A percentile compares a stretch with the other conserved stretches of the same genome.
Evolutionary conservation across 345 rosid species (phyloP).

Genomic region (Populus simonii): DNA sequence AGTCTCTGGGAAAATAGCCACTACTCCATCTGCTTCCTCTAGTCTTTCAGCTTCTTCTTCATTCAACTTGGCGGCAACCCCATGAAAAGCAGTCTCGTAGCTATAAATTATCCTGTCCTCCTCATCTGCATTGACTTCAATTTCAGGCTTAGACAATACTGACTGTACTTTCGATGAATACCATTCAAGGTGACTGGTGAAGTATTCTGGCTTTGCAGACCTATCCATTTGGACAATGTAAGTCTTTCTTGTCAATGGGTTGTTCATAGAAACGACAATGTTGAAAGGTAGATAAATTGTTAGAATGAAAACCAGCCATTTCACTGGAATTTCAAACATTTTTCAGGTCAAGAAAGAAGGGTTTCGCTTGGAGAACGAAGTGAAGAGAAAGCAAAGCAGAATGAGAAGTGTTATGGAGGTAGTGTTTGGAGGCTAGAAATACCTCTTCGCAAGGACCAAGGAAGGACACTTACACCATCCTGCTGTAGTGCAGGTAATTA

Average conservation of each 20-base stretch:
- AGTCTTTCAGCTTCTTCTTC: conserved; percentile 28
- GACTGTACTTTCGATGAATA: conserved; percentile 64
- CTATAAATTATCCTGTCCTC: conserved; percentile 48
- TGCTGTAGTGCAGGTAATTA: conserved; percentile 22
- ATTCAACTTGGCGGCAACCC: conserved; percentile 22
- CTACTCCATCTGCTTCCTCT: conserved; percentile 20
- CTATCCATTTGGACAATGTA: conserved; percentile 86
- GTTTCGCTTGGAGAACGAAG: background rate
- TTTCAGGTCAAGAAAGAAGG: conserved; percentile 2
- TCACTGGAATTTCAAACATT: conserved; percentile 42
- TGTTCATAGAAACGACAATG: conserved; percentile 28
- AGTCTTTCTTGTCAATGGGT: conserved; percentile 43
- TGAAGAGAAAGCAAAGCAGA: background rate
- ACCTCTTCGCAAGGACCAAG: background rate
- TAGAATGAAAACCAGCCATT: conserved; percentile 44
- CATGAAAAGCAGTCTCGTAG: conserved; percentile 27
- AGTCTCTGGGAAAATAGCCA: conserved; percentile 26
- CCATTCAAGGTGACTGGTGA: conserved; percentile 62
- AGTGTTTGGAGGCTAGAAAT: conserved; percentile 17
- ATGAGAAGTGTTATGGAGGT: conserved; percentile 6
- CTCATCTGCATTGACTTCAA: conserved; percentile 30
- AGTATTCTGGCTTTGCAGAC: conserved; percentile 65
- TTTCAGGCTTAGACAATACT: conserved; percentile 27
- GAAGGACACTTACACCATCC: conserved; percentile 3
- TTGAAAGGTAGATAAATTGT: conserved; percentile 24